Base-by-base conservation (phyloP, 306 rosid species). In the Adenanthera pavonina region DNA sequence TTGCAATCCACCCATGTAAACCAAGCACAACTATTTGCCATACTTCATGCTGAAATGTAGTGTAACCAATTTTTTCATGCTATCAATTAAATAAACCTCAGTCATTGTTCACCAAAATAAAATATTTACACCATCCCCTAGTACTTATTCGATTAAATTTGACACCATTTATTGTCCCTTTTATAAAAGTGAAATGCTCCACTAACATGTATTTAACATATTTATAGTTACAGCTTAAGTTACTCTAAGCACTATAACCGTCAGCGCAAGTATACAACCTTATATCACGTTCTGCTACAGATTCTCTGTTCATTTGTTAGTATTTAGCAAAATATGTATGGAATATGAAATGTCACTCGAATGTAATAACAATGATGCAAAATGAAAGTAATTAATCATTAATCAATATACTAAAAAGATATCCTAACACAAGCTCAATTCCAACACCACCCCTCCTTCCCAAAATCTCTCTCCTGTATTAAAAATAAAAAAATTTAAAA, bases 11-110 rank as follows among this genome's bases (percentile, higher is more conserved):
- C 43, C 17, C 2, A 52, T 7, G 49, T 9, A 66, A 75, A 76
- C 20, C 62, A 79, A 85, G 53, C 62, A 65, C 30, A 75, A 17
- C 71, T 61, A 70, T 59, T 75, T 20, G 15, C 1, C 30, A 19
- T 56, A 19, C 62, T 56, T 56, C 11, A 34, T 1, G 46, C 56
- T 60, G 44, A 75, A 61, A 57, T n/a, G 53, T 78, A 69, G 48
- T 4, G 69, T 20, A 74, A 61, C 44, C 41, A 70, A 79, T 56
- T 72, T 66, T 53, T 66, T 35, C 1, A 44, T 25, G 64, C 79
- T 79, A 66, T 51, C 33, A 67, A 77, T 71, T 33, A 54, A 20
- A 74, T 41, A 56, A 67, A 34, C 76, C 17, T 46, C 30, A 16
- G 30, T 47, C 43, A 65, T 59, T 59, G 11, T 3, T 59, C 38